A percentile compares a stretch with the other conserved stretches of the same genome.
These are phyloP conservation scores for Colletotrichum viniferum DNA, from an alignment of 2,329 filamentous ascomycete species.

Conservation along the genomic window DNA sequence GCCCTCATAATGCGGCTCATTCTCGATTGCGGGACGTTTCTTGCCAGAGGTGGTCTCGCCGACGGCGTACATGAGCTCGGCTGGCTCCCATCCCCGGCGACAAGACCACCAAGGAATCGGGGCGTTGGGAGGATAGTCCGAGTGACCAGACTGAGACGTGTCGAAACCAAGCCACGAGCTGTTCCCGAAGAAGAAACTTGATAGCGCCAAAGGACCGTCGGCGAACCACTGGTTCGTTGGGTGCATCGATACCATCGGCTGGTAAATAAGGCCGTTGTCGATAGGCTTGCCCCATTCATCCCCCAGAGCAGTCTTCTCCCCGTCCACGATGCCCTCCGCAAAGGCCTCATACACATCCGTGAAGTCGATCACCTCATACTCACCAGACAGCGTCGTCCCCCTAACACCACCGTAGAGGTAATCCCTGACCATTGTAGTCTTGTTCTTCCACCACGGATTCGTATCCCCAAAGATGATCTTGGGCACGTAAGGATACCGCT, in stretches of 20 bases:
- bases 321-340: not conserved
- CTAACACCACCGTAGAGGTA: not conserved
- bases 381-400: not conserved
- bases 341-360: not conserved
- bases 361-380: not conserved
- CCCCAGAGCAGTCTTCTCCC: not conserved
- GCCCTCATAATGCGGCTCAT: not conserved
- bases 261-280: not conserved
- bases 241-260: not conserved
- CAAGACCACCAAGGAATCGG: not conserved
- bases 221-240: not conserved
- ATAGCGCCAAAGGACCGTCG: not conserved
- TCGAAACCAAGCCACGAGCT: not conserved
- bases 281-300: not conserved
- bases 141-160: not conserved
- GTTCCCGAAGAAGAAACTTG: not conserved
- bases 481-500: not conserved
- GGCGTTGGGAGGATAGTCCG: not conserved
- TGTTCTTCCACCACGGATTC: not conserved
- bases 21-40: not conserved
- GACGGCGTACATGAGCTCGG: not conserved
- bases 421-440: accelerated
- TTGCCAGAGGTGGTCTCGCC: not conserved
- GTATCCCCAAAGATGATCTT: not conserved
- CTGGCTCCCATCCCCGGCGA: not conserved